A percentile compares a stretch with the other conserved stretches of the same genome.
These are phyloP conservation scores for Monascus purpureus DNA, from an alignment of 495 filamentous ascomycete genomes.

Conservation along the genomic window DNA sequence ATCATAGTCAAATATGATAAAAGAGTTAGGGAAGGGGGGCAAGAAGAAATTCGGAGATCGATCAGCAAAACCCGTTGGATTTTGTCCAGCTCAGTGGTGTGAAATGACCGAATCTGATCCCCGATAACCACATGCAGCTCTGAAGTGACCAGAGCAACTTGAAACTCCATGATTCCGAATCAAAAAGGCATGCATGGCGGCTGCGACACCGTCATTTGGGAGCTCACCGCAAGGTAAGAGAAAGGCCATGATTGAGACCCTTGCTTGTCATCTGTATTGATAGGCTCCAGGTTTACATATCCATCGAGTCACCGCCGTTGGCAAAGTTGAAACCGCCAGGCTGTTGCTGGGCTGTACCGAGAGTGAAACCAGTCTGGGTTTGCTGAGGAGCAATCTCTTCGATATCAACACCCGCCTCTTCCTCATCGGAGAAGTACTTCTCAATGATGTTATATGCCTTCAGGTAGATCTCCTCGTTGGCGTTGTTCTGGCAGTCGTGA, in stretches of 20 bases:
- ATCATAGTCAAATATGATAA: not conserved
- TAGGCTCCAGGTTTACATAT: conserved; percentile 66
- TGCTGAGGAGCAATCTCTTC: conserved; percentile 54
- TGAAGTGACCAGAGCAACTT: not conserved
- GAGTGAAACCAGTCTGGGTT: conserved; percentile 66
- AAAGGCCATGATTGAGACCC: too few species aligned
- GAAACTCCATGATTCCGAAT: too few species aligned
- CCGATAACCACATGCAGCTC: not conserved
- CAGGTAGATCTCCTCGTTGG: conserved; percentile 99
- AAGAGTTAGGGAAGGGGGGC: not conserved
- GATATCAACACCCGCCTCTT: conserved; percentile 68
- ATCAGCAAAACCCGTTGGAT: too few species aligned
- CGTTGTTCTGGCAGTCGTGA: conserved; percentile 98
- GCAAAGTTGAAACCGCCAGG: conserved; percentile 83
- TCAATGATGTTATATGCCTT: conserved; percentile 99
- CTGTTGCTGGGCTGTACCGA: conserved; percentile 62
- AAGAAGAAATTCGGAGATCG: not conserved
- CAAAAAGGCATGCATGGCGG: not conserved
- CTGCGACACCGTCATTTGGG: not conserved
- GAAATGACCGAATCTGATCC: too few species aligned
- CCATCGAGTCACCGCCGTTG: conserved; percentile 88
- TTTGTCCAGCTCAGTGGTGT: too few species aligned
- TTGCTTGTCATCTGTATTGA: not conserved
- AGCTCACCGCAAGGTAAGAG: too few species aligned
- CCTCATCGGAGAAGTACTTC: conserved; percentile 99